Base-by-base conservation (phyloP, 2,329 filamentous ascomycete genomes). In the Apiospora pterosperma region DNA sequence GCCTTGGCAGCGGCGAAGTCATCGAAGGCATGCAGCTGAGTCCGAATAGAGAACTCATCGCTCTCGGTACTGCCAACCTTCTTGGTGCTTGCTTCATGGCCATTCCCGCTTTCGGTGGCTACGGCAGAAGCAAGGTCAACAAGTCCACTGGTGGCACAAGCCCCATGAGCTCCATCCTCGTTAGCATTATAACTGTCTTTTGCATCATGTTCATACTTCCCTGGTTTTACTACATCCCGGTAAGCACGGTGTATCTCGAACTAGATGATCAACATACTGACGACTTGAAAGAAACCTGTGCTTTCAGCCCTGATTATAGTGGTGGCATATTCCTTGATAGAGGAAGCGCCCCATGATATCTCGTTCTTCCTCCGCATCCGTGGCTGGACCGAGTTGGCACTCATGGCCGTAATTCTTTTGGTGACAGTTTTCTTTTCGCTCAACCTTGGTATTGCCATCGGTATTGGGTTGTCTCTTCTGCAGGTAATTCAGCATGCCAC, bases 381-480 rank as follows among this genome's bases (percentile, higher is more conserved):
- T 36, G 95, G 94, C 64, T 97, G 91, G 88, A 90, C 88, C 1
- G 96, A 98, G 73, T 84, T 99, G 1, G 83, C 85, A 1, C 87
- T 98, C 41, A 98, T 99, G 94, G 79, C 88, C 23, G 85, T 96
- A 66, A 98, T 99, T 74, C 96, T 98, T 75, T 78, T 93, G 34
- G 88, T 94, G 21, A 99, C 96, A 36, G 92, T 98, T 67, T 95
- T 98, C 79, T 98, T 96, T 84, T 97, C 95, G 1, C 85, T 99
- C 10, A 92, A 95, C 59, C 84, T 97, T 23, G 96, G 96, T 59
- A 98, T 99, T 78, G 94, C 94, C 5, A 90, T 97, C 42, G 96
- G 96, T 39, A 93, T 99, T 65, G 94, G 94, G 2, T 84, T 99
- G 10, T 97, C 94, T 5, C 83, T 98, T 12, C 83, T 99, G 12